phyloP scores from a whole-genome alignment of 257 asterid species.

The Solanum commersonii region DNA sequence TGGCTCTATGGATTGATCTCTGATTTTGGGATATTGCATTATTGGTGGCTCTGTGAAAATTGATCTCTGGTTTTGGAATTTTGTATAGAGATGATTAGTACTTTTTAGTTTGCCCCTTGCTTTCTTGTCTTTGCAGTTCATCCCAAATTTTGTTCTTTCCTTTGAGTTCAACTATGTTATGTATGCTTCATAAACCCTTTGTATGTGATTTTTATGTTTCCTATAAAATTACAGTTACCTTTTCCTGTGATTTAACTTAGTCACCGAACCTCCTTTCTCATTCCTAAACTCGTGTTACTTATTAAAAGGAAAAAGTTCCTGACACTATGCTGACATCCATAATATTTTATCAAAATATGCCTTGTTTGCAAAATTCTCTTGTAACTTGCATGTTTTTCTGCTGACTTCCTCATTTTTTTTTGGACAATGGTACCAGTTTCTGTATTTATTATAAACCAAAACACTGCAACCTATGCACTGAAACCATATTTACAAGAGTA shows the following conservation, averaged over 20 bases:
- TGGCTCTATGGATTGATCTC: not conserved
- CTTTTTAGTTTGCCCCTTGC: not conserved
- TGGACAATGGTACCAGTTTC: not conserved
- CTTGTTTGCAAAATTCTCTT: not conserved
- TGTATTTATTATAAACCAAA: not conserved
- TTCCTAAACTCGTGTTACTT: not conserved
- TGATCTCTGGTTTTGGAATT: not conserved
- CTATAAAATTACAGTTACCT: not conserved
- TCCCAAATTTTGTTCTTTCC: not conserved
- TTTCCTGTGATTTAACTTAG: not conserved
- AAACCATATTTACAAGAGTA: not conserved
- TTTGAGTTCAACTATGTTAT: not conserved
- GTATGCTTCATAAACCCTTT: not conserved
- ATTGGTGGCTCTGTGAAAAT: not conserved
- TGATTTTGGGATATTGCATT: not conserved
- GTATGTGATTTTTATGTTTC: not conserved
- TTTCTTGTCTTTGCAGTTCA: not conserved
- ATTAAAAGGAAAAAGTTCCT: not conserved
- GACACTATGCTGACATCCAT: not conserved
- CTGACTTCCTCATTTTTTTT: not conserved
- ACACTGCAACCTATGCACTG: not conserved
- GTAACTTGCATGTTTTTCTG: not conserved
- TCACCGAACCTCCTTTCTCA: not conserved
- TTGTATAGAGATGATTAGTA: not conserved
- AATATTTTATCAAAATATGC: not conserved